phyloP scores from a whole-genome alignment of 148 eudicot genomes.

The Nepenthes mirabilis region DNA sequence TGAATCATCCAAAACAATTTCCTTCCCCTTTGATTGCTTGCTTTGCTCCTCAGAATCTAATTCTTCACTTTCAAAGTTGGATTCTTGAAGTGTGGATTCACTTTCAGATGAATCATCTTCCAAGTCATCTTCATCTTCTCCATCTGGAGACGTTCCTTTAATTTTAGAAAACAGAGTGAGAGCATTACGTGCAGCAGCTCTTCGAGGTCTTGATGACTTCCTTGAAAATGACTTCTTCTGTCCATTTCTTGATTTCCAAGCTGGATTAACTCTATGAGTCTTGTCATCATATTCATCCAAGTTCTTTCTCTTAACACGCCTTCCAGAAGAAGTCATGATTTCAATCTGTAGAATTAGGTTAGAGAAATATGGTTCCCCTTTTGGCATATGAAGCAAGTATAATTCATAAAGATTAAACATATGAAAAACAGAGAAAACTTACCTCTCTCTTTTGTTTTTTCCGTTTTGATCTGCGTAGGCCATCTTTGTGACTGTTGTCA shows the following conservation, averaged over 20 bases:
- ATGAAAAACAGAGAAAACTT: background rate
- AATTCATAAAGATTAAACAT: background rate
- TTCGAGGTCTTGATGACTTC: conserved; percentile 69
- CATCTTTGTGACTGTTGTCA: conserved; percentile 42
- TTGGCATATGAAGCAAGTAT: background rate
- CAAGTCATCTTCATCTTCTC: conserved; percentile 37
- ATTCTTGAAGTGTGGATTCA: conserved; percentile 55
- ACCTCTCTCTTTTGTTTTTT: conserved; percentile 63
- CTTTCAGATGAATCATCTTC: conserved; percentile 59
- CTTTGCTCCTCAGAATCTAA: conserved; percentile 32
- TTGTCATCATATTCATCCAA: conserved; percentile 58
- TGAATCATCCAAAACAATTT: conserved; percentile 35
- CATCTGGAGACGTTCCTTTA: conserved; percentile 46
- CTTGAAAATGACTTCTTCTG: conserved; percentile 38
- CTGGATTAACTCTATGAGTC: conserved; percentile 19
- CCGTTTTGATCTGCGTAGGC: conserved; percentile 64
- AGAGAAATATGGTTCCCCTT: conserved; percentile 3
- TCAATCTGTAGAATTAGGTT: conserved; percentile 35
- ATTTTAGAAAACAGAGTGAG: conserved; percentile 69
- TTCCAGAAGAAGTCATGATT: conserved; percentile 85
- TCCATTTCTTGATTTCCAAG: conserved; percentile 39
- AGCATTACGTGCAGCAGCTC: conserved; percentile 98
- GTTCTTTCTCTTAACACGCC: conserved; percentile 88
- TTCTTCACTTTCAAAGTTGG: conserved; percentile 60
- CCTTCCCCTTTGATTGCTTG: conserved; percentile 61